These are phyloP conservation scores for Wickerhamiella cacticola DNA, from an alignment of 805 yeast genomes.

Conservation along the genomic window DNA sequence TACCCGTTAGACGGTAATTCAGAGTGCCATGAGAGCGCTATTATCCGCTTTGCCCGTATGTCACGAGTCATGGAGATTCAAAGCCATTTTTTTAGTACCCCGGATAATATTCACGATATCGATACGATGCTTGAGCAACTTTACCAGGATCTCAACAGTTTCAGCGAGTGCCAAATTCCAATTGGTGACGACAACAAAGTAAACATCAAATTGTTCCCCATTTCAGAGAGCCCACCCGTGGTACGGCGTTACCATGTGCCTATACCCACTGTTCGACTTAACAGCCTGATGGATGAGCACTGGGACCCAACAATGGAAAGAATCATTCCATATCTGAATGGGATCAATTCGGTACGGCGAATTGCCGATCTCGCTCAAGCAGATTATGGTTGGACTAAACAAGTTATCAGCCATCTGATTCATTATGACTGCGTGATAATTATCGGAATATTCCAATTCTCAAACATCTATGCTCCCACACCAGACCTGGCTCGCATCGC, in stretches of 20 bases:
- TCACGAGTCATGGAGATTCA: conserved; percentile 86
- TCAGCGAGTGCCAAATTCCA: conserved; percentile 92
- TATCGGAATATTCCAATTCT: conserved; percentile 79
- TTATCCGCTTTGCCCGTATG: conserved; percentile 75
- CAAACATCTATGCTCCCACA: conserved; percentile 81
- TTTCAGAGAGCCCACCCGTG: conserved; percentile 67
- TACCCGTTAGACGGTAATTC: conserved; percentile 73
- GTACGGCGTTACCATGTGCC: conserved; percentile 81
- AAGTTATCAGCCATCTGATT: conserved; percentile 81
- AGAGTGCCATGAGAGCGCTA: conserved; percentile 75
- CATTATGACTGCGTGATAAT: conserved; percentile 79
- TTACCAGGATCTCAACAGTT: conserved; percentile 87
- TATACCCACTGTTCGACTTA: conserved; percentile 67
- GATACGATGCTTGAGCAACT: conserved; percentile 75
- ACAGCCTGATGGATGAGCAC: conserved; percentile 64
- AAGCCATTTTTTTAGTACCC: conserved; percentile 52
- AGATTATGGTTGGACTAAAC: conserved; percentile 62
- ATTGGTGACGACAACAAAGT: conserved; percentile 80
- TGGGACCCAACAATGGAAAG: conserved; percentile 97
- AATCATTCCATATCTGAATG: conserved; percentile 75
- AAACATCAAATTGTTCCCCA: conserved; percentile 87
- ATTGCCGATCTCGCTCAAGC: conserved; percentile 74
- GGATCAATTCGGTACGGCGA: conserved; percentile 66
- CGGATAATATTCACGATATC: conserved; percentile 40
- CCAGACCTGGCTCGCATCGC: conserved; percentile 60